Conservation (phyloP, 2,329 filamentous ascomycete species). For the Chalaropsis thielavioides region DNA sequence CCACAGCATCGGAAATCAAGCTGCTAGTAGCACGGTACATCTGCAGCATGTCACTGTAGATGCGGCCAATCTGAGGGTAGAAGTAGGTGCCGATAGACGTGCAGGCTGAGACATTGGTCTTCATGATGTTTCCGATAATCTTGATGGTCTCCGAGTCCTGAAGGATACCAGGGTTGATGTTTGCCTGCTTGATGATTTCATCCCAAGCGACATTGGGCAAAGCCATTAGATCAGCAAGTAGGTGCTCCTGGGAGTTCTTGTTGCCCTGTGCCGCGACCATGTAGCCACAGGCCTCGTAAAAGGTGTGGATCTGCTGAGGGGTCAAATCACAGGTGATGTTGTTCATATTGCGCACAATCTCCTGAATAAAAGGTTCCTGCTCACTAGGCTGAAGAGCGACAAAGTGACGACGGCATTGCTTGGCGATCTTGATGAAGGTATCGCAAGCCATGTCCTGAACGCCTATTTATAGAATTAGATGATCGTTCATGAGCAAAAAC, state of each 20-base stretch:
- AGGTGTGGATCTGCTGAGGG: slow-evolving; percentile 95
- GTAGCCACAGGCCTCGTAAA: slow-evolving; percentile 96
- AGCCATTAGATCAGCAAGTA: slow-evolving; percentile 84
- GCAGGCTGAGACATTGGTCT: slow-evolving; percentile 98
- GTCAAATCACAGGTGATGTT: slow-evolving; percentile 93
- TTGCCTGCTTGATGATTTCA: slow-evolving; percentile 78
- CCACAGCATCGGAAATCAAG: slow-evolving; percentile 86
- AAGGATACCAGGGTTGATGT: slow-evolving; percentile 68
- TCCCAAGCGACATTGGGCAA: slow-evolving; percentile 93
- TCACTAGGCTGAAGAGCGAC: slow-evolving; percentile 91
- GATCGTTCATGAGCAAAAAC: slow-evolving; percentile 19
- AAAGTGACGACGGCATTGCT: slow-evolving; percentile 94
- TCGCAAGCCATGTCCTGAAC: slow-evolving; percentile 99
- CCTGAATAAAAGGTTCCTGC: slow-evolving; percentile 91
- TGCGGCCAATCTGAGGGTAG: slow-evolving; percentile 92
- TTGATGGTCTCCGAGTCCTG: slow-evolving; percentile 95
- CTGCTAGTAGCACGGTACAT: slow-evolving; percentile 98
- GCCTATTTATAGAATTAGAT: slow-evolving; percentile 33
- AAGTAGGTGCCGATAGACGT: slow-evolving; percentile 94
- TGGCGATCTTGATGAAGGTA: slow-evolving; percentile 98
- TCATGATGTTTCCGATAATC: slow-evolving; percentile 99
- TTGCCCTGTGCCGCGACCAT: slow-evolving; percentile 98
- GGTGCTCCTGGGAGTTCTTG: slow-evolving; percentile 79
- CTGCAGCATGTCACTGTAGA: slow-evolving; percentile 96
- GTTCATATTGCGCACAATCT: slow-evolving; percentile 88